These are phyloP conservation scores for Calonectria fujianensis DNA, from an alignment of 2,329 filamentous ascomycete genomes.

Conservation along the genomic window DNA sequence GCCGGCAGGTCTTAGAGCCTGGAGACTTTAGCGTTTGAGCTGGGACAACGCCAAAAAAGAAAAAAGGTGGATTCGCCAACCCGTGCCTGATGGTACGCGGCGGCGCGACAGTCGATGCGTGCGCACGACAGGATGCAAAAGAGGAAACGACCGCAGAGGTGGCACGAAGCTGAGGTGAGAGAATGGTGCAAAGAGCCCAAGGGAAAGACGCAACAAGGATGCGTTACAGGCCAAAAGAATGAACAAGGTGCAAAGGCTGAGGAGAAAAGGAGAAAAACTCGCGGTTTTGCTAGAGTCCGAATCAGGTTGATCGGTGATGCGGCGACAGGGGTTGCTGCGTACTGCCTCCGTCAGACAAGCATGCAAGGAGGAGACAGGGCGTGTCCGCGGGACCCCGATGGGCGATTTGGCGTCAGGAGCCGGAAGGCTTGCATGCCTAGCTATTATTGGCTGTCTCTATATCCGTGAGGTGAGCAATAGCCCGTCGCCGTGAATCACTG, in stretches of 20 bases:
- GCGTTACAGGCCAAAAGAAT: not conserved
- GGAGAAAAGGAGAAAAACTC: not conserved
- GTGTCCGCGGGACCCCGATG: conserved; percentile 6
- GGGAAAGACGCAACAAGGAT: not conserved
- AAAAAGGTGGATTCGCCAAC: not conserved
- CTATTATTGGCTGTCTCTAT: not conserved
- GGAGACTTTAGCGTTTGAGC: not conserved
- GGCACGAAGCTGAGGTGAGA: not conserved
- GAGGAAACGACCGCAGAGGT: not conserved
- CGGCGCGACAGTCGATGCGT: not conserved
- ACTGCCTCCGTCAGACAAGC: conserved; percentile 3
- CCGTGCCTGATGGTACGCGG: not conserved
- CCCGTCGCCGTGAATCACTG: not conserved
- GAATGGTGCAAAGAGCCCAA: not conserved
- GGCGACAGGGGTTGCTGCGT: conserved; percentile 14
- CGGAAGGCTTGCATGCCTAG: not conserved
- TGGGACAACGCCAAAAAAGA: not conserved
- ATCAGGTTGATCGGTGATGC: conserved; percentile 4
- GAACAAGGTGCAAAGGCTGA: not conserved
- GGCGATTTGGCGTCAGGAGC: not conserved
- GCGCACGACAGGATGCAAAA: not conserved
- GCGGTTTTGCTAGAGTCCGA: not conserved
- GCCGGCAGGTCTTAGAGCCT: not conserved
- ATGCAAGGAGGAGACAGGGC: not conserved
- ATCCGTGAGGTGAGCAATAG: not conserved